Base-by-base conservation (phyloP, 768 basidiomycete species). In the Nidularia sp. region DNA sequence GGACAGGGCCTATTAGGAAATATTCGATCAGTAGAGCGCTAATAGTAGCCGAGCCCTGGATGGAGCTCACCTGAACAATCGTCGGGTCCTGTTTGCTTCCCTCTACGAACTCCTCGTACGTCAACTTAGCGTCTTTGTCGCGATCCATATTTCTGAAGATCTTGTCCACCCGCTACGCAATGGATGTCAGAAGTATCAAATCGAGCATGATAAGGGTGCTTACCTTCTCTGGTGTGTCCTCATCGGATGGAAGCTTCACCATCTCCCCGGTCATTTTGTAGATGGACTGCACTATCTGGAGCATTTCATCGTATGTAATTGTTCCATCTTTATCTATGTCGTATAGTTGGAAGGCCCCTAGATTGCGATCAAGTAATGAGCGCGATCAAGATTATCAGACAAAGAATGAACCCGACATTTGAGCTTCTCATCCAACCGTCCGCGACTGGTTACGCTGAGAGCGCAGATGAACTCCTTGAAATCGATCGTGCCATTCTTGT, bases 231-330 rank as follows among this genome's bases (percentile, higher is more conserved):
- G 97, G 96, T n/a, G 97, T 99, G 73, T 98, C 95, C 71, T 99
- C 97, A 66, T 98, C 97, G 39, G 86, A 77, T n/a, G 97, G 95
- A 18, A 98, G 83, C 67, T 94, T 95, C 57, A 98, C 96, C 95
- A 98, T 98, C 69, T 95, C 86, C 15, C 97, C 97, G 3, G 97
- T 98, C 97, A 99, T 98, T 82, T 96, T 98, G 80, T 98, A 99
- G 73, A 99, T 99, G 44, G 93, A 88, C 62, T 88, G 84, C 6
- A 99, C 97, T 66, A 99, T 99, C 75, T 92, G 86, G 33, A 98
- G 85, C 97, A 99, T 99, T 74, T 99, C 97, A 64, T 94, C 87
- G 70, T 98, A 98, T 39, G 97, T 97, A 74, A 99, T 98, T 60
- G 83, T 88, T 6, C 97, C 97, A 65, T 99, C 97, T 60, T 93